phyloP scores from a whole-genome alignment of 2,329 filamentous ascomycete genomes.

The Nigrospora sphaerica region DNA sequence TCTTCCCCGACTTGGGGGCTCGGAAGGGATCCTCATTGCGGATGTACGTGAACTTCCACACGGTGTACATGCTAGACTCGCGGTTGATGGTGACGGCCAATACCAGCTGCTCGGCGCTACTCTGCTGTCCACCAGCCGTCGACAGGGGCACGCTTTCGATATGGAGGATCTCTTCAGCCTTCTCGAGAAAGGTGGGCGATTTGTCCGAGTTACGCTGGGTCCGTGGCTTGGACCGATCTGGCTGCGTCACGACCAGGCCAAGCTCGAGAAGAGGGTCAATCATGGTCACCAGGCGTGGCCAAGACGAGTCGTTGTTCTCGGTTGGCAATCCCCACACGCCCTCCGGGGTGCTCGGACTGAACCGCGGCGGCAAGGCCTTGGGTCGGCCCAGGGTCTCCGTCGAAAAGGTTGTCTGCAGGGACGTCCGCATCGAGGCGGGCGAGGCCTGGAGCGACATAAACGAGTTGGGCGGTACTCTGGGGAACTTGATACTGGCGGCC shows the following conservation, averaged over 20 bases:
- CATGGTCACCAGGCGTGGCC: slow-evolving; percentile 74
- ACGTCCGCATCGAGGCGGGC: slow-evolving; percentile 38
- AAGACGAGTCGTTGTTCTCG: slow-evolving; percentile 48
- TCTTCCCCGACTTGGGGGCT: slow-evolving; percentile 37
- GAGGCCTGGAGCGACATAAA: slow-evolving; percentile 67
- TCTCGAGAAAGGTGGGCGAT: slow-evolving; percentile 56
- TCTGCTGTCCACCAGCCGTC: slow-evolving; percentile 22
- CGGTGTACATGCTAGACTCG: slow-evolving; percentile 67
- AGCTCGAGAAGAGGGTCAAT: slow-evolving; percentile 82
- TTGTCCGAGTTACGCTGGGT: slow-evolving; percentile 30
- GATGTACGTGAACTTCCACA: slow-evolving; percentile 79
- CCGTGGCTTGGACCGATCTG: slow-evolving; percentile 33
- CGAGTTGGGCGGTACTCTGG: slow-evolving; percentile 69
- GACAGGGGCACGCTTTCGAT: slow-evolving; percentile 61
- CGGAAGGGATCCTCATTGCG: slow-evolving; percentile 55
- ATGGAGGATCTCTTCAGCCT: slow-evolving; percentile 77
- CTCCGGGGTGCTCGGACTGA: slow-evolving; percentile 44
- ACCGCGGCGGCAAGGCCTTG: slow-evolving; percentile 44
- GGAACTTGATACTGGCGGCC: slow-evolving; percentile 48
- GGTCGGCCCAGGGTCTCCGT: slow-evolving; percentile 49
- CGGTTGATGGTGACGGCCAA: slow-evolving; percentile 77
- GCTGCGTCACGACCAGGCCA: slow-evolving; percentile 66
- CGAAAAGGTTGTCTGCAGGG: slow-evolving; percentile 46
- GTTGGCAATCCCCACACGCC: slow-evolving; percentile 50
- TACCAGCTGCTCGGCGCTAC: slow-evolving; percentile 45